Conservation (phyloP, 2,329 filamentous ascomycete genomes). For the Exophiala sideris region DNA sequence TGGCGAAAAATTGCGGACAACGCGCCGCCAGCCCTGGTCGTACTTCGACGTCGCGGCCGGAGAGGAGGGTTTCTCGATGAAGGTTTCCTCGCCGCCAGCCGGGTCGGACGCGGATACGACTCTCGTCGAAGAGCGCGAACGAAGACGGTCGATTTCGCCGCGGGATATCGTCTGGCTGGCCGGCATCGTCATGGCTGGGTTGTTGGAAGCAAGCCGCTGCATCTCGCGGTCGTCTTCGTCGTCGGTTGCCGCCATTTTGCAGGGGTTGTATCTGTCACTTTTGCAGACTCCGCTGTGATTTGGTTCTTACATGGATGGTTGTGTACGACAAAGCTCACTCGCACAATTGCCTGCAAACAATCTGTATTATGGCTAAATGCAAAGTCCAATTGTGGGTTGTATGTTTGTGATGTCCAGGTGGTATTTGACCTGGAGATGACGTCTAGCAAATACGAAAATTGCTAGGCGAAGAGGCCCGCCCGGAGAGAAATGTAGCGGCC, state of each 20-base stretch:
- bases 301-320: too few species aligned
- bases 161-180: constrained; percentile 12
- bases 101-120: neutral
- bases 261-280: neutral
- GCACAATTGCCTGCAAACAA: too few species aligned
- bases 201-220: constrained; percentile 25
- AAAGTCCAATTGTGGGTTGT: too few species aligned
- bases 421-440: too few species aligned
- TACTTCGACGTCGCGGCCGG: constrained; percentile 31
- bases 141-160: constrained; percentile 4
- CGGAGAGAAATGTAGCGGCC: too few species aligned
- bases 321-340: too few species aligned
- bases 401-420: too few species aligned
- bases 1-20: constrained; percentile 40
- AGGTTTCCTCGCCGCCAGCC: constrained; percentile 1
- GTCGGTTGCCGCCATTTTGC: neutral
- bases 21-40: constrained; percentile 36
- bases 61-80: neutral
- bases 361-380: too few species aligned
- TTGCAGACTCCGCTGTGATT: neutral
- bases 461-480: too few species aligned
- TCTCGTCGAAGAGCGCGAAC: constrained; percentile 2
- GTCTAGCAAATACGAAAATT: too few species aligned
- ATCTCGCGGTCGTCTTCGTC: constrained; percentile 18
- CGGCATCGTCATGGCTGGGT: constrained; percentile 26